Evolutionary conservation across 1,139 yeast species (phyloP).

Genomic region (Hyphopichia fennica): DNA sequence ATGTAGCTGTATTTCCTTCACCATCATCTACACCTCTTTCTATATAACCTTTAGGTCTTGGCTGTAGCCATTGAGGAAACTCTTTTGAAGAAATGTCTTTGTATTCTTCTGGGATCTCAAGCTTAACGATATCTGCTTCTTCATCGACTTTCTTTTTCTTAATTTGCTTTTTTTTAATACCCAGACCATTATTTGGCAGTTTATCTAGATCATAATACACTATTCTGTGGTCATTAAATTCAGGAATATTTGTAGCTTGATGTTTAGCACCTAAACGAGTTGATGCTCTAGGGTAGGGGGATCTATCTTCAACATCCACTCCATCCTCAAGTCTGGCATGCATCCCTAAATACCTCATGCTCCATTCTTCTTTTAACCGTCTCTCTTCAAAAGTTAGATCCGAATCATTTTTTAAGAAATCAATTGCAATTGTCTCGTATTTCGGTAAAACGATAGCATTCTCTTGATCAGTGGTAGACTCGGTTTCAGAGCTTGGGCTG

Average conservation of each 20-base stretch:
- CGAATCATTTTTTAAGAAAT: slow-evolving; percentile 49
- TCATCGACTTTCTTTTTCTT: slow-evolving; percentile 14
- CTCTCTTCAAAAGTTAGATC: slow-evolving; percentile 44
- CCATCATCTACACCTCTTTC: slow-evolving; percentile 80
- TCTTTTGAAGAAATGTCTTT: slow-evolving; percentile 41
- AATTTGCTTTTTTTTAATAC: slow-evolving; percentile 12
- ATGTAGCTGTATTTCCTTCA: slow-evolving; percentile 52
- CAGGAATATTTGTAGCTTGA: slow-evolving; percentile 67
- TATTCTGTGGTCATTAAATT: slow-evolving; percentile 66
- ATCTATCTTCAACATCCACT: slow-evolving; percentile 71
- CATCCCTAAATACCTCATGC: slow-evolving; percentile 75
- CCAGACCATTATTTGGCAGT: slow-evolving; percentile 10
- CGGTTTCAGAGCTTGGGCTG: not conserved
- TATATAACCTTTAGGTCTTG: slow-evolving; percentile 75
- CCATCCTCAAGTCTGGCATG: slow-evolving; percentile 79
- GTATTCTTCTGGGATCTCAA: slow-evolving; percentile 51
- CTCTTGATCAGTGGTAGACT: slow-evolving; percentile 6
- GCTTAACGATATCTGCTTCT: slow-evolving; percentile 23
- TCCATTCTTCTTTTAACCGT: slow-evolving; percentile 69
- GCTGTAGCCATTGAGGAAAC: slow-evolving; percentile 76
- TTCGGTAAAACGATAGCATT: slow-evolving; percentile 37
- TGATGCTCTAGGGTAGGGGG: slow-evolving; percentile 79
- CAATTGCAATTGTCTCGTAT: slow-evolving; percentile 61
- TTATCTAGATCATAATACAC: slow-evolving; percentile 59
- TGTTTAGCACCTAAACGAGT: slow-evolving; percentile 75